Evolutionary conservation across 1,284 basidiomycete species (phyloP).

Genomic region (Ceratobasidium sp.): DNA sequence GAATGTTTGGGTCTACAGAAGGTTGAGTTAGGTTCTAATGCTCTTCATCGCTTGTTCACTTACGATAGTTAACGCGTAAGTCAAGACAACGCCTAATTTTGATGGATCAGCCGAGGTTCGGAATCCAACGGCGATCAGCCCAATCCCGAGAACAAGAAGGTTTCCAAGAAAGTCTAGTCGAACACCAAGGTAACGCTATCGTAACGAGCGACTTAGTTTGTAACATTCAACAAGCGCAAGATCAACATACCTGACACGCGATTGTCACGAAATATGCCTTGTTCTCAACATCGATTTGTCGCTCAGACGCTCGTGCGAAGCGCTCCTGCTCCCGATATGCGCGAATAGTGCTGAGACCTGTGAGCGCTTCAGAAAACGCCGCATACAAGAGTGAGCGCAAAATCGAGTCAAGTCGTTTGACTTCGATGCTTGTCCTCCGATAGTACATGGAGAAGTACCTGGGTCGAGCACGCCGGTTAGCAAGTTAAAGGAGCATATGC

Average conservation of each 20-base stretch:
- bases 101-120: constrained; percentile 61
- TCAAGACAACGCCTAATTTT: constrained; percentile 72
- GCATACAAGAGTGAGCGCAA: constrained; percentile 75
- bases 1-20: constrained; percentile 65
- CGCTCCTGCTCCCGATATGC: constrained; percentile 66
- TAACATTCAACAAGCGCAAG: constrained; percentile 56
- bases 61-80: constrained; percentile 73
- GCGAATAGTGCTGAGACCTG: constrained; percentile 73
- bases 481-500: constrained; percentile 49
- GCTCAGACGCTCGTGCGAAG: constrained; percentile 53
- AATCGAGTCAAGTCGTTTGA: constrained; percentile 77
- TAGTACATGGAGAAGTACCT: constrained; percentile 64
- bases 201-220: too few species aligned
- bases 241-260: constrained; percentile 73
- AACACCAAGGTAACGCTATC: constrained; percentile 63
- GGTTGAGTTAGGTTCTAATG: constrained; percentile 33
- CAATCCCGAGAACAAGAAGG: constrained; percentile 79
- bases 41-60: constrained; percentile 46
- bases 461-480: constrained; percentile 50
- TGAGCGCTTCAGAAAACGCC: constrained; percentile 70
- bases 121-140: constrained; percentile 73
- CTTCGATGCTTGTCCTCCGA: constrained; percentile 71
- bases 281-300: constrained; percentile 75
- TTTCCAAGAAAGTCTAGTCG: constrained; percentile 76
- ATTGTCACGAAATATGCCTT: constrained; percentile 84